Evolutionary conservation across 306 rosid genomes (phyloP), one percentile per base, ranked within the genome.

Genomic region (Castanea mollissima): DNA sequence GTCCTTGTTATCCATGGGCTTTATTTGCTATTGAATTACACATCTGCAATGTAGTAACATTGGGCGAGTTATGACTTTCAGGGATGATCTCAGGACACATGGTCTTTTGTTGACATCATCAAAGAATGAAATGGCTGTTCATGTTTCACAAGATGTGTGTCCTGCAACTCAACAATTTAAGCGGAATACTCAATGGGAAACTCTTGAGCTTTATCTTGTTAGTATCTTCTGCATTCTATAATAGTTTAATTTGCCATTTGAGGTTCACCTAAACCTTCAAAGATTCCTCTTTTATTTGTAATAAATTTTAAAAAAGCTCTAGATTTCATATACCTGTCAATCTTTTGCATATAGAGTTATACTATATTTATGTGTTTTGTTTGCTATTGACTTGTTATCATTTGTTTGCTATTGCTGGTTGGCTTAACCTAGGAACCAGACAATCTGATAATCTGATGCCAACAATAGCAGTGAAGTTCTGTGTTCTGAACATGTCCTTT

Each of bases 131-230:
- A 71, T 83, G 85, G 88, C 85, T 80, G 86, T 79, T 63, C 91
- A 86, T 79, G 88, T 89, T 78, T 85, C 95, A 27, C 91, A 93
- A 74, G 87, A 85, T 83, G 49, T 74, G 76, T 73, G 76, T 80
- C 81, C 87, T 76, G 74, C 85, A 69, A 51, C 80, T 71, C 87
- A 87, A 81, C 93, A 82, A 79, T 68, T 76, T 57, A 90, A 84
- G 64, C 87, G 89, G 80, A 85, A 51, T 65, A 79, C 80, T 78
- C 78, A 69, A 31, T 94, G 99, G 99, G 86, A 89, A 70, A 78
- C 88, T 25, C 97, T 94, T 56, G 94, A 94, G 89, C 87, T 86
- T 83, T 91, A 90, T 85, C 92, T 94, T 81, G 98, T 94, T 65
- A 2, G 97, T 85, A 80, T 72, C 84, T 88, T 88, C 76, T 77